These are phyloP conservation scores for Brassica nigra DNA, from an alignment of 345 rosid species.

Conservation along the genomic window DNA sequence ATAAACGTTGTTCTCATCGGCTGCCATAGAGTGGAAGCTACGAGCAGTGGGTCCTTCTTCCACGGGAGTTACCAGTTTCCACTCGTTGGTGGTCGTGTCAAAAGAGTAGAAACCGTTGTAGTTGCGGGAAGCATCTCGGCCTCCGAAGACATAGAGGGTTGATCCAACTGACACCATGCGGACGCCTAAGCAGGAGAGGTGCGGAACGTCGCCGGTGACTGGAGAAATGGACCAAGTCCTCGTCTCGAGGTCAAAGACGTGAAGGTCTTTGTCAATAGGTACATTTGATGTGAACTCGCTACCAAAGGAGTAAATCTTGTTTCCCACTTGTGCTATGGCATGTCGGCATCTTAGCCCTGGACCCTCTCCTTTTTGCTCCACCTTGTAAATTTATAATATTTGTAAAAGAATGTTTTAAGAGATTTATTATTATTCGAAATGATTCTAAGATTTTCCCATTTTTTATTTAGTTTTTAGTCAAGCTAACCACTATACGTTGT, in stretches of 20 bases:
- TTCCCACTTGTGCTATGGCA: slow-evolving; percentile 31
- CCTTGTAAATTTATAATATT: not conserved
- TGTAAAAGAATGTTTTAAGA: not conserved
- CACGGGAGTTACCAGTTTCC: too few relatives aligned
- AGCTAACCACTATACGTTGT: not conserved
- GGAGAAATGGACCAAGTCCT: slow-evolving; percentile 27
- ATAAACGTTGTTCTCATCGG: too few relatives aligned
- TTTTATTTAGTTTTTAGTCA: not conserved
- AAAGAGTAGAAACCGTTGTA: slow-evolving; percentile 36
- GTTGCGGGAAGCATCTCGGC: slow-evolving; percentile 21
- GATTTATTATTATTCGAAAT: not conserved
- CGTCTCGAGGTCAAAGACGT: slow-evolving; percentile 5
- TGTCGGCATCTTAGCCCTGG: slow-evolving; percentile 34
- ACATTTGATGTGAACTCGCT: not conserved
- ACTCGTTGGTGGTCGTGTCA: not conserved
- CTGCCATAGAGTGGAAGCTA: too few relatives aligned
- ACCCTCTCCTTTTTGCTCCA: slow-evolving; percentile 28
- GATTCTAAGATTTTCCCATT: not conserved
- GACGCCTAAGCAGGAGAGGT: slow-evolving; percentile 34
- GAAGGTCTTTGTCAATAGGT: not conserved
- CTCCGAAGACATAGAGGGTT: slow-evolving; percentile 32
- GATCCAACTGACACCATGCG: slow-evolving; percentile 19
- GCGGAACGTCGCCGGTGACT: slow-evolving; percentile 24
- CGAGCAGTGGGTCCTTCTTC: too few relatives aligned
- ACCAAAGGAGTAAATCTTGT: slow-evolving; percentile 29